Base-by-base conservation (phyloP, 371 early-diverging fungal genomes). In the Mortierella sp. region DNA sequence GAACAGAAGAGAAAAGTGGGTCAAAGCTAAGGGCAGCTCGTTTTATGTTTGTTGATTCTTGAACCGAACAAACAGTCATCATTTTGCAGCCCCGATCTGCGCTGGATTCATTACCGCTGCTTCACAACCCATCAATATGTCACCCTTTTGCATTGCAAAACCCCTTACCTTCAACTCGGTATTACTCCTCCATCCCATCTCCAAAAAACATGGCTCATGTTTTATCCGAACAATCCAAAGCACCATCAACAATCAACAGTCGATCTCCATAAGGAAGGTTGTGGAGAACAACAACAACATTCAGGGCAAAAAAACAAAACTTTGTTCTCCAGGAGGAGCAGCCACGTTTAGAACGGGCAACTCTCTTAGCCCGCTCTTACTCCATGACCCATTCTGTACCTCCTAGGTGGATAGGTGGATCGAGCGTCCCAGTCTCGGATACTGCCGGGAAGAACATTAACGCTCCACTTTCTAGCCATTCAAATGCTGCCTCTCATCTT, bases 321-420 rank as follows among this genome's bases (percentile, higher is more conserved):
- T 24, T 49, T 29, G 21, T 49, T 49, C 35, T 2, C 27, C 32
- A 32, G 27, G 12, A 38, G 55, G 41, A 73, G 41, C 68, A 73
- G 41, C 68, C 68, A 68, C 68, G 68, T 68, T 68, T 38, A 21
- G 51, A 16, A 74, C 74, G 74, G 74, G 74, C 74, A 74, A 74
- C 74, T 55, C 43, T 41, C 68, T 65, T 38, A 68, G 65, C 65
- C 65, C 65, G 65, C 65, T 38, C 51, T 68, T 38, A 21, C 11
- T 41, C 68, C 68, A 68, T 41, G 35, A 24, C 43, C 11, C 12
- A 16, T 6, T 21, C 51, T 41, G 7, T 32, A 10, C 21, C 21
- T 8, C 68, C 24, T 35, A 32, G 60, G 24, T 55, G 55, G 60
- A 54, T 54, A 24, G 27, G 27, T 68, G 68, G 68, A 68, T 68